Base-by-base conservation (phyloP, 108 stramenopile genomes). In the Tribonema minus region DNA sequence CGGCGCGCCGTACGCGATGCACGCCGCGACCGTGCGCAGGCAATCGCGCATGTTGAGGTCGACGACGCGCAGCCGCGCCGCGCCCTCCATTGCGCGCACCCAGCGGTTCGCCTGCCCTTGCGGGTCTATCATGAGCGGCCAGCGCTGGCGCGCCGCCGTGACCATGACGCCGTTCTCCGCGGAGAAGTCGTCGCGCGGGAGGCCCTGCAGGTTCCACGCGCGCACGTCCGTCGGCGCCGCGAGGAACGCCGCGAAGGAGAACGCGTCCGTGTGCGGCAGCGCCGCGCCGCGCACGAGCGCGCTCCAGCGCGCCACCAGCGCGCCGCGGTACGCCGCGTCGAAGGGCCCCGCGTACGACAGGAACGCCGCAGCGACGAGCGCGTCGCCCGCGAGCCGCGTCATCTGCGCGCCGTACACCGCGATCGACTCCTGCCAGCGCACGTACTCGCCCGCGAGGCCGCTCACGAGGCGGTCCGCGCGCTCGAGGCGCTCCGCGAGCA, bases 61-160 rank as follows among this genome's bases (percentile, higher is more conserved):
- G 23, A 87, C 82, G 12, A 90, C 82, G 15, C 67, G 41, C 41
- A 90, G 66, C 46, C 20, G 9, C 30, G 59, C 30, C 3, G 30
- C 38, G 7, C 81, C 86, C 64, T 89, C 86, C 86, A 88, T 83
- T 6, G 78, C 82, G 72, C 83, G 81, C 33, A 90, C 72, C 89
- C 89, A 90, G 38, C 82, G 84, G 67, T 90, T 90, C 26, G 89
- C 89, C 84, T 90, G 89, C 4, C 67, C 80, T 32, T 83, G 83
- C 26, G 89, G 89, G 36, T 90, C 89, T 37, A 90, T 87, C 88
- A 89, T 89, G 27, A 90, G 82, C 30, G 89, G 89, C 89, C 89
- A 90, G 12, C 89, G 71, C n/a, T n/a, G n/a, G 26, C 83, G 72
- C 1, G 88, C 87, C 7, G 88, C 81, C 15, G 86, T 88, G 1